These are phyloP conservation scores for Capillidium rhysosporum DNA, from an alignment of 371 early-diverging fungal species.

Conservation along the genomic window DNA sequence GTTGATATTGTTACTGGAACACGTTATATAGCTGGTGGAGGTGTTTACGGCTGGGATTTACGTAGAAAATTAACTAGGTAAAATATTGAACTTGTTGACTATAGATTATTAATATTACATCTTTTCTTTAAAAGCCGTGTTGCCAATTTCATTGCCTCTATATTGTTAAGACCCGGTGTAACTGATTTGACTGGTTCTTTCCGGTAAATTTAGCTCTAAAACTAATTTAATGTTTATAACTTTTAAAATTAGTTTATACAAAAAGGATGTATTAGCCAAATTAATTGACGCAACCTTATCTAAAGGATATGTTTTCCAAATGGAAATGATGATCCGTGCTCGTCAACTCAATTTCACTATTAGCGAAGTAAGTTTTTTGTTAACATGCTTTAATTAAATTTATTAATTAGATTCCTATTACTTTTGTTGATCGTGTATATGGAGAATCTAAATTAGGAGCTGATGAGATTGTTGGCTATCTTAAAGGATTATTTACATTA, in stretches of 20 bases:
- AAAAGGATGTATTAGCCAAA: slow-evolving; percentile 66
- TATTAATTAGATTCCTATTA: slow-evolving; percentile 54
- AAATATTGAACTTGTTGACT: not conserved
- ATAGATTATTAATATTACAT: not conserved
- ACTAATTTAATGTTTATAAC: not conserved
- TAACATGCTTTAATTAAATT: not conserved
- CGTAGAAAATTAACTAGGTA: slow-evolving; percentile 86
- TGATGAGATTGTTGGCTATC: slow-evolving; percentile 81
- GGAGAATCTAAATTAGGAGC: slow-evolving; percentile 92
- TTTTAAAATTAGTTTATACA: slow-evolving; percentile 59
- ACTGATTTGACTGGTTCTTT: slow-evolving; percentile 96
- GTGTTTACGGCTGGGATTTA: slow-evolving; percentile 98
- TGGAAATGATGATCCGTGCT: slow-evolving; percentile 99
- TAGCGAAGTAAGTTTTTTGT: slow-evolving; percentile 34
- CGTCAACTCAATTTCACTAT: slow-evolving; percentile 73
- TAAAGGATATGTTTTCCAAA: slow-evolving; percentile 98
- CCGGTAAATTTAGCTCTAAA: slow-evolving; percentile 24
- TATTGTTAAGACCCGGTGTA: slow-evolving; percentile 75
- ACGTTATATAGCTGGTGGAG: slow-evolving; percentile 75
- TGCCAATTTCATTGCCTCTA: slow-evolving; percentile 91
- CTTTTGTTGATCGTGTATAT: slow-evolving; percentile 93
- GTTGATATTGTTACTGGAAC: slow-evolving; percentile 94
- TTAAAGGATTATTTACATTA: slow-evolving; percentile 72
- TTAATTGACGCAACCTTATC: slow-evolving; percentile 74
- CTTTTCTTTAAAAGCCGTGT: slow-evolving; percentile 43